These are phyloP conservation scores for Rugonectria rugulosa DNA, from an alignment of 2,329 filamentous ascomycete genomes.

Conservation along the genomic window DNA sequence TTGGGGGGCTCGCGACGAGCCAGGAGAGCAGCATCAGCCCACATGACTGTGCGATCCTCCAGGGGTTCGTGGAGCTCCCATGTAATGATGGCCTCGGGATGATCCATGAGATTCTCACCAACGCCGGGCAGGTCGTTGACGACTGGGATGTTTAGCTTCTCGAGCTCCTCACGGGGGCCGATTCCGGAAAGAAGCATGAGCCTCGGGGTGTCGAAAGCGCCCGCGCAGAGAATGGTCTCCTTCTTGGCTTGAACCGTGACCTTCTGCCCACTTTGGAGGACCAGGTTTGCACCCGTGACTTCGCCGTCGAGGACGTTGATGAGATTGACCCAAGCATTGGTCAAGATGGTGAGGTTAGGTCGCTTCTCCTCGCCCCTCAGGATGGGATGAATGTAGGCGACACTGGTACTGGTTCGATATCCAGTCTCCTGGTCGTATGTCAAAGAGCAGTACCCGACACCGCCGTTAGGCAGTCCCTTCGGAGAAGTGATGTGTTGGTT, in stretches of 20 bases:
- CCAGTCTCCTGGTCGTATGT: constrained; percentile 8
- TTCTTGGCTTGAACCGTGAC: constrained; percentile 49
- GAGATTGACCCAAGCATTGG: constrained; percentile 80
- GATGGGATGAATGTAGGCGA: constrained; percentile 19
- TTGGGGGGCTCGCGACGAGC: constrained; percentile 75
- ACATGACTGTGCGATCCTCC: constrained; percentile 76
- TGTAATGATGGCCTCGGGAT: constrained; percentile 56
- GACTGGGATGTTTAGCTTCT: constrained; percentile 47
- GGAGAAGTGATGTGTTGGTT: neutral
- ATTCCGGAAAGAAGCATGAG: constrained; percentile 56
- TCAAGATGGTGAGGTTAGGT: constrained; percentile 59
- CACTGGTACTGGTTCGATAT: constrained; percentile 14
- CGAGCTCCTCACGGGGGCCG: constrained; percentile 49
- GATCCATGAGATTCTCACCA: constrained; percentile 64
- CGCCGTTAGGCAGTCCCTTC: neutral
- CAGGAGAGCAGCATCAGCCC: constrained; percentile 82
- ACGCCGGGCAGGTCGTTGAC: constrained; percentile 62
- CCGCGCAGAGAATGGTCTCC: constrained; percentile 57
- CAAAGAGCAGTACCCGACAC: neutral
- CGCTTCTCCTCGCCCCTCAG: constrained; percentile 9
- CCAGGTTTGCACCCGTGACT: constrained; percentile 64
- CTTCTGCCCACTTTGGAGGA: neutral
- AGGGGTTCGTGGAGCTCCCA: constrained; percentile 75
- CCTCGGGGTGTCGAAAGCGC: constrained; percentile 59
- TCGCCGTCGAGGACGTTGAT: constrained; percentile 70